A percentile compares a stretch with the other conserved stretches of the same genome.
These are phyloP conservation scores for Mucor irregularis DNA, from an alignment of 371 early-diverging fungal species.

Conservation along the genomic window DNA sequence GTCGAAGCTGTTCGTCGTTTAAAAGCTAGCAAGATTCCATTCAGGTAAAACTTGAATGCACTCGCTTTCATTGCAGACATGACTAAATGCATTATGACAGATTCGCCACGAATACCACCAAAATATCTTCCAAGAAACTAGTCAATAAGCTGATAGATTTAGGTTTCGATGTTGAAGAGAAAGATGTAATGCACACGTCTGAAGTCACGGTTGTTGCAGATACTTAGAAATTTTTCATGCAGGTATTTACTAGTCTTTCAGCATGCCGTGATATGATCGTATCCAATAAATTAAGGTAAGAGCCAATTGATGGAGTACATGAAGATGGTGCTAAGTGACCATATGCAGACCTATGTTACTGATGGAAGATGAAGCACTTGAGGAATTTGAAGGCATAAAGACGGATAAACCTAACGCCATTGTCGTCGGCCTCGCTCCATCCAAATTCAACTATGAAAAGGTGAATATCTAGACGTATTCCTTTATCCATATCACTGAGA, in stretches of 20 bases:
- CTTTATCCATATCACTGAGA: too few relatives aligned
- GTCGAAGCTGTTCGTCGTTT: constrained; percentile 66
- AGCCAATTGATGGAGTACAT: too few relatives aligned
- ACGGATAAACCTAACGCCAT: constrained; percentile 68
- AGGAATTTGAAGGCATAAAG: constrained; percentile 68
- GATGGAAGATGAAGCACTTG: constrained; percentile 70
- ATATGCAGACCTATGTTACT: constrained; percentile 67
- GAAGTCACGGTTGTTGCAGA: too few relatives aligned
- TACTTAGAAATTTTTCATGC: too few relatives aligned
- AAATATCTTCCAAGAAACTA: constrained; percentile 59
- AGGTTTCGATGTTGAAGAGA: constrained; percentile 67
- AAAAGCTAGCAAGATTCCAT: constrained; percentile 58
- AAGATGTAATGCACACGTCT: constrained; percentile 48
- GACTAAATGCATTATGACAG: constrained; percentile 21
- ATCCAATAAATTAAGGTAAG: constrained; percentile 48
- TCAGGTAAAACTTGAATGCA: constrained; percentile 25
- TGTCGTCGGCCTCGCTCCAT: constrained; percentile 81
- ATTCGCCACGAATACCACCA: constrained; percentile 87
- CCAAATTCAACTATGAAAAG: constrained; percentile 69
- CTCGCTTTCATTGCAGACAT: not conserved
- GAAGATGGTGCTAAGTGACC: not conserved
- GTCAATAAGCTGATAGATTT: constrained; percentile 54
- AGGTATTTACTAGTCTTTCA: constrained; percentile 80
- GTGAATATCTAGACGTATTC: constrained; percentile 46
- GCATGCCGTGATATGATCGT: constrained; percentile 68